A percentile compares a stretch with the other conserved stretches of the same genome.
These are phyloP conservation scores for Claviceps spartinae DNA, from an alignment of 2,329 filamentous ascomycete genomes.

Conservation along the genomic window DNA sequence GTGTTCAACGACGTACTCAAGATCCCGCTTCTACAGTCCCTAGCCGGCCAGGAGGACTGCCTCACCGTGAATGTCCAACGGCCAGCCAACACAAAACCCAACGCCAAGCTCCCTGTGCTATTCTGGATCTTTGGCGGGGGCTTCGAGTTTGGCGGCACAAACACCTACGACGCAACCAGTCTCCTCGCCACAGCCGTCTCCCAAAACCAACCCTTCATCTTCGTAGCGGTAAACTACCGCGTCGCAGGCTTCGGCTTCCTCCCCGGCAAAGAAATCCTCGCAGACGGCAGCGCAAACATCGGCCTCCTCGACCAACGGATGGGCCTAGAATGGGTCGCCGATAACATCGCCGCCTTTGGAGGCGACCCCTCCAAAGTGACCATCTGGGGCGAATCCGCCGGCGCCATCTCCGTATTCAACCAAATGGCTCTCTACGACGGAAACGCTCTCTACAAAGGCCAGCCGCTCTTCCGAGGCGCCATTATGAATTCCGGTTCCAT, in stretches of 20 bases:
- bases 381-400: conserved; percentile 44
- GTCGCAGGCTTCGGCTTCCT: conserved; percentile 3
- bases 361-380: conserved; percentile 48
- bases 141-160: background rate
- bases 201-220: conserved; percentile 1
- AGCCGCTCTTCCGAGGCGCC: conserved; percentile 3
- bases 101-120: conserved; percentile 48
- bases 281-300: conserved; percentile 51
- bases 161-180: conserved; percentile 1
- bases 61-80: conserved; percentile 47
- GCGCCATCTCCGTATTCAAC: conserved; percentile 39
- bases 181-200: conserved; percentile 27
- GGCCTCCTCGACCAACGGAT: conserved; percentile 42
- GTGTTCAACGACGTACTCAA: conserved; percentile 37
- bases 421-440: conserved; percentile 47
- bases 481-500: conserved; percentile 18
- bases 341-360: conserved; percentile 48
- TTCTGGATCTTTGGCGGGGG: conserved; percentile 5
- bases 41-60: conserved; percentile 49
- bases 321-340: conserved; percentile 45
- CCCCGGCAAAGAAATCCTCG: background rate
- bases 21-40: conserved; percentile 42
- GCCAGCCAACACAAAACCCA: conserved; percentile 39
- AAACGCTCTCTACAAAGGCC: conserved; percentile 30
- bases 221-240: conserved; percentile 3